Percentiles rank a stretch among this genome's conserved stretches.
These are phyloP conservation scores for Trichoderma pleuroti DNA, from an alignment of 2,329 filamentous ascomycete species.

Conservation along the genomic window DNA sequence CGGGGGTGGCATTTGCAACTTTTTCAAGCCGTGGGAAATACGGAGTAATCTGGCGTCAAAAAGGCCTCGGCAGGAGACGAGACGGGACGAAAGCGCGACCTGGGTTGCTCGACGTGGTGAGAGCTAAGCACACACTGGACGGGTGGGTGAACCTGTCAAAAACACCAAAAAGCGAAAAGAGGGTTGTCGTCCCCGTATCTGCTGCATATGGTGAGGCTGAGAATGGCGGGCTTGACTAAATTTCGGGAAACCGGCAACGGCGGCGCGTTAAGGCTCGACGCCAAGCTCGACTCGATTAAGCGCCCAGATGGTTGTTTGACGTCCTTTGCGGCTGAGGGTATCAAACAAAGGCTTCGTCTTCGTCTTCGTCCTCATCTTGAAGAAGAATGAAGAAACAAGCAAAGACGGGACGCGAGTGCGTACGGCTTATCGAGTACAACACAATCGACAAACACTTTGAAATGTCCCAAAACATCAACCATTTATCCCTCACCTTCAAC, in stretches of 20 bases:
- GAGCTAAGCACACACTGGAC: background rate
- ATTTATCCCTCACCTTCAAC: background rate
- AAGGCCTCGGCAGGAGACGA: background rate
- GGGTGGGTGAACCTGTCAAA: background rate
- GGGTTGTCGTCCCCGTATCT: background rate
- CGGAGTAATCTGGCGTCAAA: background rate
- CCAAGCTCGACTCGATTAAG: background rate
- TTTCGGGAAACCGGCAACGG: constrained; percentile 10
- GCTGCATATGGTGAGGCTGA: background rate
- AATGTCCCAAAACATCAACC: background rate
- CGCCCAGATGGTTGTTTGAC: background rate
- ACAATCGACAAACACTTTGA: background rate
- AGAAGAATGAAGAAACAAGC: background rate
- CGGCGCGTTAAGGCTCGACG: background rate
- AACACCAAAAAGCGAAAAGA: background rate
- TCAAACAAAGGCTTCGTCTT: background rate
- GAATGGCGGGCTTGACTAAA: background rate
- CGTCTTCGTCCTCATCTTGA: background rate
- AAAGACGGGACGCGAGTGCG: background rate
- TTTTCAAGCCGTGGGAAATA: background rate
- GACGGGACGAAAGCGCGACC: background rate
- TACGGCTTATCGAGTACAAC: background rate
- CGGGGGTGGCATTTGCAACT: background rate
- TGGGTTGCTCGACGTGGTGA: background rate
- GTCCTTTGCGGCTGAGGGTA: background rate